Conservation (phyloP, 2,329 filamentous ascomycete species). For the Colletotrichum sp. region DNA sequence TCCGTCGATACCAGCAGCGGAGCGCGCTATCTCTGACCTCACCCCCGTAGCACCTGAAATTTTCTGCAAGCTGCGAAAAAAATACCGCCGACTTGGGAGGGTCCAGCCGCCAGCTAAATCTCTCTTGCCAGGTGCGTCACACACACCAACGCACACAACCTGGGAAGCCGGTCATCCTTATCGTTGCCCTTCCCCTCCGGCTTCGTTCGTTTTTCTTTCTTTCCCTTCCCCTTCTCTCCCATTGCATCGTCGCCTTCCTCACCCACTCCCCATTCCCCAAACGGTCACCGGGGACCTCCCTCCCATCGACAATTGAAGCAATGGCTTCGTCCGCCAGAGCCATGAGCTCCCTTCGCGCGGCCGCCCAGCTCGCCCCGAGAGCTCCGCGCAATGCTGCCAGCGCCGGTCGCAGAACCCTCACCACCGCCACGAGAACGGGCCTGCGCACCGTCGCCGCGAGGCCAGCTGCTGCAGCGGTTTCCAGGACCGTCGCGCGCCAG, state of each 20-base stretch:
- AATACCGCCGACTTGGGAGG: slow-evolving; percentile 16
- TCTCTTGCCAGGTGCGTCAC: slow-evolving; percentile 12
- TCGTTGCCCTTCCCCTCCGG: slow-evolving; percentile 15
- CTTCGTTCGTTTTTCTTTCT: neutral
- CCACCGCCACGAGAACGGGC: slow-evolving; percentile 31
- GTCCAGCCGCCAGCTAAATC: slow-evolving; percentile 18
- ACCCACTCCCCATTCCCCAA: neutral
- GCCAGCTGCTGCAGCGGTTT: neutral
- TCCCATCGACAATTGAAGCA: slow-evolving; percentile 27
- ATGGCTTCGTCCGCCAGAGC: slow-evolving; percentile 54
- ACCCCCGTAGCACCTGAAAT: slow-evolving; percentile 21
- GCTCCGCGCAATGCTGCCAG: slow-evolving; percentile 25
- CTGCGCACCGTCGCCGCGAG: slow-evolving; percentile 12
- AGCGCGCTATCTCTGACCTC: slow-evolving; percentile 20
- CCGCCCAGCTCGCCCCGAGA: slow-evolving; percentile 27
- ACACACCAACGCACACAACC: slow-evolving; percentile 1
- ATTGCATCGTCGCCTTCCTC: slow-evolving; percentile 8
- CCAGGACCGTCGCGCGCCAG: slow-evolving; percentile 35
- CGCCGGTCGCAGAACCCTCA: slow-evolving; percentile 35
- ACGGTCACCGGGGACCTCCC: slow-evolving; percentile 3
- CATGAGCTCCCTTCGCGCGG: slow-evolving; percentile 36
- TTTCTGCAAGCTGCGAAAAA: slow-evolving; percentile 15
- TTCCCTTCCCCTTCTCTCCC: neutral
- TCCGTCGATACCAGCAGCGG: neutral
- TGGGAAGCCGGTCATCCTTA: slow-evolving; percentile 14